These are phyloP conservation scores for Emericellopsis atlantica DNA, from an alignment of 2,329 filamentous ascomycete genomes.

Conservation along the genomic window DNA sequence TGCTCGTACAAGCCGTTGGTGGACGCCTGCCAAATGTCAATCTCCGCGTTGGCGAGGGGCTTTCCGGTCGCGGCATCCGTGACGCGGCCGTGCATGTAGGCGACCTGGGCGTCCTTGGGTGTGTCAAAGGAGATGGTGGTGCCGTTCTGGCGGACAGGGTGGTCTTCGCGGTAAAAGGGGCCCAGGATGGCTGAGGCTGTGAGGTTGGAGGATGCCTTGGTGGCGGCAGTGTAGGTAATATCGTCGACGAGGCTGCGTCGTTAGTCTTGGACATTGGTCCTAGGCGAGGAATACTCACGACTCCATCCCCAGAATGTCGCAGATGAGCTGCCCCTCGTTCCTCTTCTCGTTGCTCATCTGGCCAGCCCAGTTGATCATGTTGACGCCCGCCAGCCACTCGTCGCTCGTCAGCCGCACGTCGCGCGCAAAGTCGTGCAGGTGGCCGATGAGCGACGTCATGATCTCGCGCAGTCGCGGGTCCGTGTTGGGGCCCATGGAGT, in stretches of 20 bases:
- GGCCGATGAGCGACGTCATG: slow-evolving; percentile 54
- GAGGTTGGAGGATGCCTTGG: slow-evolving; percentile 28
- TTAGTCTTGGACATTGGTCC: neutral
- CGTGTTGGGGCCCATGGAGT: slow-evolving; percentile 61
- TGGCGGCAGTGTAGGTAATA: slow-evolving; percentile 54
- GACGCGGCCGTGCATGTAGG: slow-evolving; percentile 51
- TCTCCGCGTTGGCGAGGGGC: slow-evolving; percentile 50
- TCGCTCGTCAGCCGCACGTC: slow-evolving; percentile 70
- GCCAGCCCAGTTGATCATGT: slow-evolving; percentile 45
- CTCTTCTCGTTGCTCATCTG: slow-evolving; percentile 55
- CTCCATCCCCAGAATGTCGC: slow-evolving; percentile 64
- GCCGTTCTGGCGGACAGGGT: slow-evolving; percentile 58
- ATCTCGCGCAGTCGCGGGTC: slow-evolving; percentile 55
- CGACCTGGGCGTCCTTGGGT: slow-evolving; percentile 35
- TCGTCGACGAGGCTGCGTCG: slow-evolving; percentile 56
- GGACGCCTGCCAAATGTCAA: slow-evolving; percentile 72
- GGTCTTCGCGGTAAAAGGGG: slow-evolving; percentile 69
- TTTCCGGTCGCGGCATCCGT: slow-evolving; percentile 45
- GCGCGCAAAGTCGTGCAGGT: slow-evolving; percentile 71
- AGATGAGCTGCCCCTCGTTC: slow-evolving; percentile 64
- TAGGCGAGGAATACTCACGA: slow-evolving; percentile 25
- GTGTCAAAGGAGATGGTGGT: slow-evolving; percentile 47
- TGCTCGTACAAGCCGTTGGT: slow-evolving; percentile 62
- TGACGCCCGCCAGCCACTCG: slow-evolving; percentile 65
- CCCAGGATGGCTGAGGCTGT: slow-evolving; percentile 73